phyloP scores from a whole-genome alignment of 2,329 filamentous ascomycete genomes.

The Pseudogymnoascus sp. region DNA sequence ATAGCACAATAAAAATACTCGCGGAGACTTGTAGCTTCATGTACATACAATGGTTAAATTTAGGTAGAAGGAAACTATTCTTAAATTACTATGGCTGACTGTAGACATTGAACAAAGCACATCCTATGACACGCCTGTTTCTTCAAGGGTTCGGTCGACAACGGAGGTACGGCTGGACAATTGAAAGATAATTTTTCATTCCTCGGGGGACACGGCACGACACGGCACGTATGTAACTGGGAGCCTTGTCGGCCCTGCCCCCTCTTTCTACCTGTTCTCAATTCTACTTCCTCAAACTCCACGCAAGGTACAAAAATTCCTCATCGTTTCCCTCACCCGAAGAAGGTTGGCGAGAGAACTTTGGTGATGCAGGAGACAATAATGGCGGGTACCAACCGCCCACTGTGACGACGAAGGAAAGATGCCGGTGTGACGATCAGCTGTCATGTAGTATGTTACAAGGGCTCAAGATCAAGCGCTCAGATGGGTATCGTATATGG shows the following conservation, averaged over 20 bases:
- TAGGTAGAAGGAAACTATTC: conserved; percentile 6
- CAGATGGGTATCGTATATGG: conserved; percentile 17
- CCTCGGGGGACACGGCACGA: neutral
- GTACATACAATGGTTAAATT: neutral
- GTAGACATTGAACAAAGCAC: neutral
- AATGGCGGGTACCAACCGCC: conserved; percentile 25
- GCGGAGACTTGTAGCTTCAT: neutral
- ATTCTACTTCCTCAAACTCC: conserved; percentile 15
- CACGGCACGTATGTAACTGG: neutral
- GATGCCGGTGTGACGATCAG: conserved; percentile 18
- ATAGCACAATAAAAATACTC: neutral
- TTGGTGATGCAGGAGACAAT: conserved; percentile 25
- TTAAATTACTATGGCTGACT: conserved; percentile 2
- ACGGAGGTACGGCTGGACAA: neutral
- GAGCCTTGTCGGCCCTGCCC: neutral
- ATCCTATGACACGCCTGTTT: neutral
- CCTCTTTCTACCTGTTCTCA: conserved; percentile 12
- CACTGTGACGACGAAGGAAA: conserved; percentile 25
- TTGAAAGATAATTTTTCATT: conserved; percentile 5
- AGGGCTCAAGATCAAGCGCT: conserved; percentile 20
- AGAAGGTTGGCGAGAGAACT: conserved; percentile 22
- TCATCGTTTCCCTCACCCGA: conserved; percentile 14
- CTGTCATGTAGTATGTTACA: conserved; percentile 15
- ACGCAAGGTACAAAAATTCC: conserved; percentile 15
- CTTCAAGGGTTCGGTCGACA: neutral